A percentile compares a stretch with the other conserved stretches of the same genome.
Conservation (phyloP, 164 flowering plant species). For the Hamamelis virginiana region DNA sequence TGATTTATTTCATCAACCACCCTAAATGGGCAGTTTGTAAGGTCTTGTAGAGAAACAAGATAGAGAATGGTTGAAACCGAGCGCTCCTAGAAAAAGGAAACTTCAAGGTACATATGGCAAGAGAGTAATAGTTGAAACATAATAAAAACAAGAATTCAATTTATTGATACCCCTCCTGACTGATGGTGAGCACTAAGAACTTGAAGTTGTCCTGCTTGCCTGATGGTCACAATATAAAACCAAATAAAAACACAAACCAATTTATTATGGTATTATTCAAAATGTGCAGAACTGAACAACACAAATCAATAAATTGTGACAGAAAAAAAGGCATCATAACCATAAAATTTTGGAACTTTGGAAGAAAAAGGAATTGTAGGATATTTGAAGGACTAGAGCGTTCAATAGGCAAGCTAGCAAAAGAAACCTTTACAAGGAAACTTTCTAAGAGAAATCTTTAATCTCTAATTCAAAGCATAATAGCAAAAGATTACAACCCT, state of each 20-base stretch:
- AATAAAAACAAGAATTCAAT: background rate
- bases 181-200: slow-evolving; percentile 95
- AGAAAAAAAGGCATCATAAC: background rate
- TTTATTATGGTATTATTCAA: background rate
- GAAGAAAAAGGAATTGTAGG: too few species aligned
- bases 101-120: slow-evolving; percentile 5
- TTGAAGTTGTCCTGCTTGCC: slow-evolving; percentile 92
- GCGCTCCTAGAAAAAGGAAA: slow-evolving; percentile 62
- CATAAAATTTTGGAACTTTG: background rate
- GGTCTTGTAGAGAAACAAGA: slow-evolving; percentile 97
- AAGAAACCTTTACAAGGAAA: too few species aligned
- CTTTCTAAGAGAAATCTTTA: too few species aligned
- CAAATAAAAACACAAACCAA: background rate
- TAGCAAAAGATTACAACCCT: too few species aligned
- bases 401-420: too few species aligned
- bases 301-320: background rate
- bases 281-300: background rate
- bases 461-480: too few species aligned
- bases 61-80: slow-evolving; percentile 97
- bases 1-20: slow-evolving; percentile 99
- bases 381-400: too few species aligned
- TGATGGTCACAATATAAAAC: slow-evolving; percentile 20
- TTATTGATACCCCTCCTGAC: slow-evolving; percentile 83
- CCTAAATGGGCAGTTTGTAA: slow-evolving; percentile 93
- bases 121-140: background rate